These are phyloP conservation scores for Sparassis latifolia DNA, from an alignment of 1,284 basidiomycete species.

Conservation along the genomic window DNA sequence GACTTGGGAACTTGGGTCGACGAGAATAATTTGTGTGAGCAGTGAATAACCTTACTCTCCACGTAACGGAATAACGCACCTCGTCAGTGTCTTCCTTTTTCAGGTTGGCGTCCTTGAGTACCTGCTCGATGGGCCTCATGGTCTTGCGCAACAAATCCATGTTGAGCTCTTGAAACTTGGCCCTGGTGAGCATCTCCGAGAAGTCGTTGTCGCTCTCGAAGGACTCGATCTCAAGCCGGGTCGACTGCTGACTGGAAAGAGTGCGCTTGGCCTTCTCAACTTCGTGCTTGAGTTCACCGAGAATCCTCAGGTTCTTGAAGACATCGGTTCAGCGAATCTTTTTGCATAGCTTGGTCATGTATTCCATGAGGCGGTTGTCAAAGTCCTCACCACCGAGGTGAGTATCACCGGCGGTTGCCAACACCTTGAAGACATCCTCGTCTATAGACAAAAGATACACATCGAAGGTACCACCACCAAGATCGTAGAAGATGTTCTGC, in stretches of 20 bases:
- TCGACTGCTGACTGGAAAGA: constrained; percentile 75
- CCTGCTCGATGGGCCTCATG: constrained; percentile 98
- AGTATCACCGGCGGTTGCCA: constrained; percentile 97
- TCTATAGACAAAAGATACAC: constrained; percentile 97
- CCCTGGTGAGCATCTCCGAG: constrained; percentile 92
- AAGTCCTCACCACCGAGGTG: constrained; percentile 99
- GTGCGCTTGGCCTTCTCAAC: constrained; percentile 99
- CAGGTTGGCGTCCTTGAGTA: constrained; percentile 94
- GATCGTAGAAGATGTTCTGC: constrained; percentile 91
- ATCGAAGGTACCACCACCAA: constrained; percentile 78
- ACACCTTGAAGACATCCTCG: constrained; percentile 96
- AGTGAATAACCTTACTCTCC: background rate
- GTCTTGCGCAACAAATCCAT: constrained; percentile 99
- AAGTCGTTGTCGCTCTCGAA: constrained; percentile 98
- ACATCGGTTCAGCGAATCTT: constrained; percentile 93
- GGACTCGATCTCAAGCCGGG: constrained; percentile 70
- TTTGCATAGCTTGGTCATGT: constrained; percentile 92
- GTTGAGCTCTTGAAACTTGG: constrained; percentile 99
- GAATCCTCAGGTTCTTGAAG: constrained; percentile 78
- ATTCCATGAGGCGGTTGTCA: constrained; percentile 93
- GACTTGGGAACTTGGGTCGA: constrained; percentile 97
- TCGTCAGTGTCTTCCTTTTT: constrained; percentile 98
- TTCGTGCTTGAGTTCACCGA: constrained; percentile 97
- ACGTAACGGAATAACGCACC: constrained; percentile 33
- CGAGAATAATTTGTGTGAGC: constrained; percentile 64